A percentile compares a stretch with the other conserved stretches of the same genome.
These are phyloP conservation scores for Macrophomina tecta DNA, from an alignment of 2,329 filamentous ascomycete species.

Conservation along the genomic window DNA sequence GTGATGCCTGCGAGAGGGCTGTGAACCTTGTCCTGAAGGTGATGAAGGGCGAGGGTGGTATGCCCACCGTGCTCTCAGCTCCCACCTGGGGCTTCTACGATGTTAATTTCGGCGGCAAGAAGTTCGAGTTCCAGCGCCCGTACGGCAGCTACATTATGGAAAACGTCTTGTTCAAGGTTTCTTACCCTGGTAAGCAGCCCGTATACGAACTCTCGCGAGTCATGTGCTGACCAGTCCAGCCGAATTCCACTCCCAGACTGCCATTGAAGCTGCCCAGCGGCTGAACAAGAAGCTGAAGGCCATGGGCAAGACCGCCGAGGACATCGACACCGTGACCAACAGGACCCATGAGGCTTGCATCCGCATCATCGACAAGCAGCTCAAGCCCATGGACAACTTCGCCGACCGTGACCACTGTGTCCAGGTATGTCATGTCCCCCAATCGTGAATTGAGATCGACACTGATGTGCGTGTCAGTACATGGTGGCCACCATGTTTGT, in stretches of 20 bases:
- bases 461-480: slow-evolving; percentile 61
- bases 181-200: slow-evolving; percentile 77
- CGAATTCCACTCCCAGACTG: slow-evolving; percentile 98
- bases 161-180: slow-evolving; percentile 99
- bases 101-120: slow-evolving; percentile 91
- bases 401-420: slow-evolving; percentile 99
- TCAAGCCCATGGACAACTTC: slow-evolving; percentile 99
- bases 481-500: slow-evolving; percentile 97
- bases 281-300: slow-evolving; percentile 82
- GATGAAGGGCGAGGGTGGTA: slow-evolving; percentile 84
- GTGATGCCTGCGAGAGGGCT: slow-evolving; percentile 94
- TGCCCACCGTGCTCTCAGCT: slow-evolving; percentile 91
- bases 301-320: slow-evolving; percentile 86
- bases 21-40: slow-evolving; percentile 93
- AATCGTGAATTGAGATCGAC: slow-evolving; percentile 23
- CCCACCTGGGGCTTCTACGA: slow-evolving; percentile 99
- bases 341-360: slow-evolving; percentile 98
- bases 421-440: slow-evolving; percentile 60
- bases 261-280: slow-evolving; percentile 91
- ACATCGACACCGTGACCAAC: slow-evolving; percentile 90
- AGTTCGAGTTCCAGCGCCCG: slow-evolving; percentile 89
- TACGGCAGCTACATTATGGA: slow-evolving; percentile 99
- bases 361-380: slow-evolving; percentile 99
- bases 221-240: slow-evolving; percentile 53
- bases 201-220: not conserved